A percentile compares a stretch with the other conserved stretches of the same genome.
phyloP scores from a whole-genome alignment of 208 protist species.

The Sergeia podlipaevii region DNA sequence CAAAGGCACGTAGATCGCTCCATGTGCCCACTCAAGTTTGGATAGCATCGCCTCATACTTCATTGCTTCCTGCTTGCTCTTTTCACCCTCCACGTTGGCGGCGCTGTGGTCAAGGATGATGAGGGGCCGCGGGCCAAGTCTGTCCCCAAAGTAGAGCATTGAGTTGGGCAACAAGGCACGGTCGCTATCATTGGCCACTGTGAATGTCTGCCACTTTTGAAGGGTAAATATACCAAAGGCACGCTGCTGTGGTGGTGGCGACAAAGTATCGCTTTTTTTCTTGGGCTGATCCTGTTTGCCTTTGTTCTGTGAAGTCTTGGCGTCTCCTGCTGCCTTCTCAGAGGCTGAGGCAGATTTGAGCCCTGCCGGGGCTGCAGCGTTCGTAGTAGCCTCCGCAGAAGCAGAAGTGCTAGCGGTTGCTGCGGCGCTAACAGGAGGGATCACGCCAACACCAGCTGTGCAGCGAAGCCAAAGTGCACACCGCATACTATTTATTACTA shows the following conservation, averaged over 20 bases:
- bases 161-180: slow-evolving; percentile 24
- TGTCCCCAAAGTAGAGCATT: slow-evolving; percentile 61
- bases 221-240: slow-evolving; percentile 41
- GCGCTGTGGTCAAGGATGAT: slow-evolving; percentile 75
- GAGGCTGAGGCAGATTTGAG: neutral
- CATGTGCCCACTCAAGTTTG: slow-evolving; percentile 55
- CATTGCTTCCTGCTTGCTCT: slow-evolving; percentile 17
- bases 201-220: slow-evolving; percentile 56
- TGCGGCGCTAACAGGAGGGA: neutral
- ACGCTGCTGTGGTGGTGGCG: neutral
- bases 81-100: slow-evolving; percentile 12
- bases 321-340: neutral
- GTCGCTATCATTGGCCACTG: slow-evolving; percentile 12
- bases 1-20: slow-evolving; percentile 76
- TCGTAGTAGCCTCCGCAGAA: neutral
- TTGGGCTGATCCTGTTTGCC: no score
- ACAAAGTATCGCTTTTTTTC: neutral
- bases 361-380: neutral
- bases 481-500: no score
- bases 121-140: slow-evolving; percentile 74
- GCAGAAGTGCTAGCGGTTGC: neutral
- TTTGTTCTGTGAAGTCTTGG: neutral
- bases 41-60: slow-evolving; percentile 69
- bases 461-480: slow-evolving; percentile 13
- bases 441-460: slow-evolving; percentile 2